Base-by-base conservation (phyloP, 2,329 filamentous ascomycete genomes). In the Diaporthe sp. region DNA sequence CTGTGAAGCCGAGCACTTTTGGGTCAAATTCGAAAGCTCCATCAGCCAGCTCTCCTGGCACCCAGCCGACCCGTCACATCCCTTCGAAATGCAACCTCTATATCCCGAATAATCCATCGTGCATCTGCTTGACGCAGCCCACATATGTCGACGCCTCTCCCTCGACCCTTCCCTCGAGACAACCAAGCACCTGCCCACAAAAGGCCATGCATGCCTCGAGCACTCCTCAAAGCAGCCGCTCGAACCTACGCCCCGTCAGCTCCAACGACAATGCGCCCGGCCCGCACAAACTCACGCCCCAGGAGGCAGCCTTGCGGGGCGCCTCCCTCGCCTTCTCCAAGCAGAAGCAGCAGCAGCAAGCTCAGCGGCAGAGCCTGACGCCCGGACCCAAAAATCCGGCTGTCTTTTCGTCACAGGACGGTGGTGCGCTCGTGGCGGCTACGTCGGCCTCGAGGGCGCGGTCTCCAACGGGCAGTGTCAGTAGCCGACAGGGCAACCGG, bases 291-390 rank as follows among this genome's bases (percentile, higher is more conserved):
- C 71, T 75, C 22, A 71, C 74, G 15, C 75, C 73, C 30, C 67
- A 76, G 77, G 80, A 80, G 80, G 81, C 86, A 19, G 88, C 89
- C 67, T 82, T 91, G 73, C 86, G 84, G 74, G 89, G 89, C 70
- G 89, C 89, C 13, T 87, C 87, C 15, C 84, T 91, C 35, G 89
- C 89, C 28, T 91, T 91, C 76, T 83, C 85, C 77, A 86, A 85
- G 64, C 75, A 82, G 38, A 79, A 78, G 38, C 76, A 60, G 42
- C 72, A 73, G 54, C 52, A 74, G 28, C 13, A 54, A 8, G 40
- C 33, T 61, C 64, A 25, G 5, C 33, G 70, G n/a, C 57, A 72
- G 57, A 64, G 70, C 57, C 19, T 72, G 15, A 74, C 71, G 38
- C 66, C 74, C 42, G 73, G 75, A 52, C 57, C 75, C n/a, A 60